Conservation (phyloP, 176 grass and related monocot genomes). For the Oryza rufipogon region DNA sequence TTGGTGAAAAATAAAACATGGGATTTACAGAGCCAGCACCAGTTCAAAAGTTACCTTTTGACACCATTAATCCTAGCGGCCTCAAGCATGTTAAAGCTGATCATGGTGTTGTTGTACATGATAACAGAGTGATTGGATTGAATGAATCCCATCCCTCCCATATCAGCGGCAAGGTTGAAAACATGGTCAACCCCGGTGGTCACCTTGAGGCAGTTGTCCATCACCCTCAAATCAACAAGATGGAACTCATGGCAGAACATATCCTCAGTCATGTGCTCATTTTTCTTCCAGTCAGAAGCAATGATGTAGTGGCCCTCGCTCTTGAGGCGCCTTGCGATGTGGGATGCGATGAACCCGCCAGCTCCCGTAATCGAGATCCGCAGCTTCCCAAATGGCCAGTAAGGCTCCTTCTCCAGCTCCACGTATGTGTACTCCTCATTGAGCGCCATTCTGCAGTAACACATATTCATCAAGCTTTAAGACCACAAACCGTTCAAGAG, state of each 20-base stretch:
- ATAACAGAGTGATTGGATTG: conserved; percentile 62
- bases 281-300: conserved; percentile 89
- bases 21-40: not conserved
- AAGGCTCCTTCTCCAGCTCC: conserved; percentile 63
- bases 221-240: conserved; percentile 69
- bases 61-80: conserved; percentile 50
- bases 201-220: conserved; percentile 62
- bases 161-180: conserved; percentile 64
- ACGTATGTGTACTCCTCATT: conserved; percentile 70
- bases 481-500: not conserved
- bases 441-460: conserved; percentile 54
- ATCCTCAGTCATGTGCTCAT: conserved; percentile 76
- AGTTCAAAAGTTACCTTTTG: conserved; percentile 43
- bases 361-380: conserved; percentile 80
- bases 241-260: conserved; percentile 93
- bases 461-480: not conserved
- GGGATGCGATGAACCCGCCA: conserved; percentile 76
- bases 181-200: conserved; percentile 54
- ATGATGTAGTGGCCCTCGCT: conserved; percentile 75
- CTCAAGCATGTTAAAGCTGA: conserved; percentile 64
- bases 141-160: conserved; percentile 68
- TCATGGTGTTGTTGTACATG: conserved; percentile 64
- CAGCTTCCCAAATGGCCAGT: conserved; percentile 75
- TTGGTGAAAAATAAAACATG: not conserved
- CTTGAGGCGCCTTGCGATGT: conserved; percentile 70